phyloP scores from a whole-genome alignment of 805 yeast genomes.

The Kazachstania africana region DNA sequence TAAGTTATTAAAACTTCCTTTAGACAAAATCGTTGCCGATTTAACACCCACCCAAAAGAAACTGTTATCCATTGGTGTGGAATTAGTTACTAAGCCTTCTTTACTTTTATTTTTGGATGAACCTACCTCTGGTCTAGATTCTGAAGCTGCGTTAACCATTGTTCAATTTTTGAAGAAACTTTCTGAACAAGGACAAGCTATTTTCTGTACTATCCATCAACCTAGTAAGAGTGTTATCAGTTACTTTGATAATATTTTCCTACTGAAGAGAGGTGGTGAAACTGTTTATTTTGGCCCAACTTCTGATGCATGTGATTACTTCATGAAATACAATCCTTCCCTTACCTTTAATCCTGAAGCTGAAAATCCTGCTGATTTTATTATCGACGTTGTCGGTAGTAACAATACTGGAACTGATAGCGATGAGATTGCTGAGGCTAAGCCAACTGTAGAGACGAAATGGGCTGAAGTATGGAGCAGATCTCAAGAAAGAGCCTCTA shows the following conservation, averaged over 20 bases:
- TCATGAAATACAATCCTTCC: slow-evolving; percentile 49
- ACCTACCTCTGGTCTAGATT: slow-evolving; percentile 50
- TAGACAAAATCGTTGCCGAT: slow-evolving; percentile 36
- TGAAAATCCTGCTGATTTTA: slow-evolving; percentile 71
- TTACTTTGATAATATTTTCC: slow-evolving; percentile 47
- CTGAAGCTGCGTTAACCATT: slow-evolving; percentile 50
- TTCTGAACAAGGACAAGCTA: slow-evolving; percentile 45
- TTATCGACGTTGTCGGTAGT: slow-evolving; percentile 54
- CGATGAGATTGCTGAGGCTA: background rate
- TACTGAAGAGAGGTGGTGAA: slow-evolving; percentile 58
- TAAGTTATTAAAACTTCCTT: slow-evolving; percentile 32
- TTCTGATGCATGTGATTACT: slow-evolving; percentile 40
- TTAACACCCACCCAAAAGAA: slow-evolving; percentile 45
- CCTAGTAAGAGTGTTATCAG: slow-evolving; percentile 51
- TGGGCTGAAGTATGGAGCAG: slow-evolving; percentile 17
- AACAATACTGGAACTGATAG: slow-evolving; percentile 31
- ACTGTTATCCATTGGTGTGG: slow-evolving; percentile 43
- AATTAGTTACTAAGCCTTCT: slow-evolving; percentile 43
- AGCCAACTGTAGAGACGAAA: background rate
- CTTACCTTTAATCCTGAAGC: slow-evolving; percentile 35
- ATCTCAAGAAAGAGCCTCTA: slow-evolving; percentile 7
- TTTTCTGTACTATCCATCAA: slow-evolving; percentile 55
- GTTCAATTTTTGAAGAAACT: slow-evolving; percentile 37
- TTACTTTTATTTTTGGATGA: slow-evolving; percentile 46
- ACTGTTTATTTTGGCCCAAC: slow-evolving; percentile 67